Base-by-base conservation (phyloP, 768 basidiomycete species). In the Podaxis mareebaensis region DNA sequence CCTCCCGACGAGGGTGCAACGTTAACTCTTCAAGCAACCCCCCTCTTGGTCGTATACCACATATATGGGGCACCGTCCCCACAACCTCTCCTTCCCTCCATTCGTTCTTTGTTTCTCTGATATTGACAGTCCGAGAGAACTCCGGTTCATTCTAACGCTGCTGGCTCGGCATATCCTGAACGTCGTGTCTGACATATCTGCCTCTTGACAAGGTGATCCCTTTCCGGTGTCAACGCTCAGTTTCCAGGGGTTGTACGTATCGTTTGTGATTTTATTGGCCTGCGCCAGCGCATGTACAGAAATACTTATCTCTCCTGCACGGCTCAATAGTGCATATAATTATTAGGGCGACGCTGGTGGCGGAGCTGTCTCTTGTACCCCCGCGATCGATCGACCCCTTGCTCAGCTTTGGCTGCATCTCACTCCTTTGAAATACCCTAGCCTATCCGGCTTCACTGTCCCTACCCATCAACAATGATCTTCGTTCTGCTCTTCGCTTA, bases 391-490 rank as follows among this genome's bases (percentile, higher is more conserved):
- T 49, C 61, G 60, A 8, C 42, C 55, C 39, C 53, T 55, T 58
- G 56, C 42, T 55, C 57, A 55, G 64, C 65, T 64, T 66, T 54
- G 54, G 57, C 39, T 40, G 42, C 60, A 11, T 54, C 53, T 38
- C 64, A 54, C 58, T 67, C 64, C 61, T 69, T 64, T 58, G 46
- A 65, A 64, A 40, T 24, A 53, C 22, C 30, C 56, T 53, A 57
- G 67, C 65, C 36, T 49, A 52, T 58, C 63, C 58, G 67, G 57
- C 64, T 20, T 42, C 63, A 61, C 66, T 62, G 49, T 66, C 60
- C 13, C 61, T 66, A 46, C 55, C 44, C n/a, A 12, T 28, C 24
- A 39, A 61, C 40, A 1, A 71, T 71, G 70, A 61, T 36, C 48
- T 12, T 54, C 40, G n/a, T 22, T 13, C 39, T 64, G 0, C 36